phyloP scores from a whole-genome alignment of 345 rosid species.

The Citrus australasica region DNA sequence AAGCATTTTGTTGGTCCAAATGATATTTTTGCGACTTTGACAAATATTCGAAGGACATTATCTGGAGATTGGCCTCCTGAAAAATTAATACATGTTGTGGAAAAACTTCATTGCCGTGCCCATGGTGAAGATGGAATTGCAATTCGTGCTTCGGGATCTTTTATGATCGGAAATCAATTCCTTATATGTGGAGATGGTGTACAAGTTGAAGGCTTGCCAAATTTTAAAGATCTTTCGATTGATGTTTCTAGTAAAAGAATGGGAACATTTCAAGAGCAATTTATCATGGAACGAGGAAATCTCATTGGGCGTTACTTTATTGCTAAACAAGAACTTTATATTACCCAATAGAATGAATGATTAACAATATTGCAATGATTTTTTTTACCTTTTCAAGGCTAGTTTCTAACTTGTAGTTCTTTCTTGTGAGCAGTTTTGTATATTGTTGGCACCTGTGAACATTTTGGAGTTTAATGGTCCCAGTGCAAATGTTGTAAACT shows the following conservation, averaged over 20 bases:
- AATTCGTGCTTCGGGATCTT: slow-evolving; percentile 81
- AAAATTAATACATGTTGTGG: slow-evolving; percentile 85
- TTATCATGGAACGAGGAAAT: slow-evolving; percentile 56
- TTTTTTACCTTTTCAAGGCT: not conserved
- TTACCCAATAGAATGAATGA: slow-evolving; percentile 23
- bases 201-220: slow-evolving; percentile 87
- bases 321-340: slow-evolving; percentile 74
- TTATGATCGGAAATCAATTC: slow-evolving; percentile 80
- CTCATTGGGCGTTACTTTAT: slow-evolving; percentile 61
- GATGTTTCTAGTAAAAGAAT: slow-evolving; percentile 71
- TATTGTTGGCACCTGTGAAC: too few species aligned
- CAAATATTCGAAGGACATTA: slow-evolving; percentile 66
- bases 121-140: slow-evolving; percentile 62
- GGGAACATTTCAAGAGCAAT: slow-evolving; percentile 89
- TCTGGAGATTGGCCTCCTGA: slow-evolving; percentile 82
- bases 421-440: too few species aligned
- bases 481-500: too few species aligned
- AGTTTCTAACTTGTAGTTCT: not conserved
- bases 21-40: slow-evolving; percentile 51
- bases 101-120: slow-evolving; percentile 77
- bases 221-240: slow-evolving; percentile 75
- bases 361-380: not conserved
- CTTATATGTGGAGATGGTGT: slow-evolving; percentile 91
- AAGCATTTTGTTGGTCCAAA: slow-evolving; percentile 52
- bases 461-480: too few species aligned